Base-by-base conservation (phyloP, 73 alveolate genomes). In the Tetrahymena malaccensis region DNA sequence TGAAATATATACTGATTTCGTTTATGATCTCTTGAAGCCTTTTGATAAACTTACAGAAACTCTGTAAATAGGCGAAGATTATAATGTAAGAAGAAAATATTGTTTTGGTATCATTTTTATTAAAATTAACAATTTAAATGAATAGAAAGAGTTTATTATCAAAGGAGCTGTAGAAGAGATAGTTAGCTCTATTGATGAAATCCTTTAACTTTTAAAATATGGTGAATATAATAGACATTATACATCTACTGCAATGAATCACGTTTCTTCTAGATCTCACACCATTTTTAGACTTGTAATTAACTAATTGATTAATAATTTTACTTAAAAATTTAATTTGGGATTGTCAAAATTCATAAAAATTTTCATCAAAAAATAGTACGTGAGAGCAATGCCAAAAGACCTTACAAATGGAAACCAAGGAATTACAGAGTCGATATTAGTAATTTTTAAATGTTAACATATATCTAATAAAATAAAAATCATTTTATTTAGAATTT, bases 1-100 rank as follows among this genome's bases (percentile, higher is more conserved):
- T 89, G 99, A 98, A 96, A 99, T 99, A 7, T 99, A 99, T 93
- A 99, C 98, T 97, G 99, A 99, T 93, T 95, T 96, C 85, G 98
- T 99, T n/a, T 99, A 97, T 96, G 99, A 99, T 96, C 97, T 99
- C 93, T 97, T 99, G 50, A 96, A 96, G 58, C 95, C 95, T 25
- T 85, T 94, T 3, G 58, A 93, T 21, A 97, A 95, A 84, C 93
- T 96, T 21, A 94, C 56, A 25, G 96, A 94, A 12, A 96, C 97
- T 22, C 85, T 95, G 13, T 93, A 97, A 27, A 95, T 93, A 35
- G 98, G 97, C 3, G 95, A 96, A 35, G 99, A 98, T 85, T 70
- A 70, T n/a, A 70, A 70, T 70, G 89, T 70, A 70, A 70, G 17
- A 19, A 19, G 22, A 17, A 43, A 22, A 19, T 70, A 1, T 22